Evolutionary conservation across 1,139 yeast genomes (phyloP).

Genomic region (Citeromyces siamensis): DNA sequence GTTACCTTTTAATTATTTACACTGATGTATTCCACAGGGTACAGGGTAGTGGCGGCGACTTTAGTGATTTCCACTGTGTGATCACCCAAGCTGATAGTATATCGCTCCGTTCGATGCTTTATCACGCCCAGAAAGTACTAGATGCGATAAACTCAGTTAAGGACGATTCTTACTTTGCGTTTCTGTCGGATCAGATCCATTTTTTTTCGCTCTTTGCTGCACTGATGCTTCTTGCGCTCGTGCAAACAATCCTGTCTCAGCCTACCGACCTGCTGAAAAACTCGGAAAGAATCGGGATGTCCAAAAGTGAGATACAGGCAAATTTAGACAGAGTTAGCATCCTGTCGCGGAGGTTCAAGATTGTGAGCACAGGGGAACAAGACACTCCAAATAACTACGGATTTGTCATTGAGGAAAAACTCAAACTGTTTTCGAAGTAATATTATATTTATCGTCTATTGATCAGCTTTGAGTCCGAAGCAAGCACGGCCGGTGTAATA

Average conservation of each 20-base stretch:
- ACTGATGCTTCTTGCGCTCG: constrained; percentile 25
- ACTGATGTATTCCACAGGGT: constrained; percentile 14
- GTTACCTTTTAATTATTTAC: constrained; percentile 37
- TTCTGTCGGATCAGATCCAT: constrained; percentile 57
- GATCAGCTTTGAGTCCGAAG: constrained; percentile 49
- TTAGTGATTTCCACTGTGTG: background rate
- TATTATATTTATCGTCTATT: constrained; percentile 9
- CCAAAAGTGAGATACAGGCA: constrained; percentile 8
- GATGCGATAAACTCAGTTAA: constrained; percentile 28
- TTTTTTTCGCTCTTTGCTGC: constrained; percentile 42
- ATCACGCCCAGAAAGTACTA: constrained; percentile 31
- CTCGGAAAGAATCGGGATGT: constrained; percentile 8
- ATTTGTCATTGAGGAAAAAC: constrained; percentile 6
- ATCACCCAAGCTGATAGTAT: constrained; percentile 7
- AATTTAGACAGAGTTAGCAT: constrained; percentile 8
- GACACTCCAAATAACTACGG: constrained; percentile 9
- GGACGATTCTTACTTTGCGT: constrained; percentile 54
- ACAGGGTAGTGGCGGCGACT: background rate
- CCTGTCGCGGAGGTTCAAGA: constrained; percentile 8
- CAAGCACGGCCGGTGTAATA: constrained; percentile 74
- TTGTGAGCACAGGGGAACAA: constrained; percentile 8
- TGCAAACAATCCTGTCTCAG: constrained; percentile 8
- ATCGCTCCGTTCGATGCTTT: constrained; percentile 10
- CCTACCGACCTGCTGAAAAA: constrained; percentile 1
- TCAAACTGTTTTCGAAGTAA: background rate